These are phyloP conservation scores for Singerocomus inundabilis DNA, from an alignment of 1,284 basidiomycete species.

Conservation along the genomic window DNA sequence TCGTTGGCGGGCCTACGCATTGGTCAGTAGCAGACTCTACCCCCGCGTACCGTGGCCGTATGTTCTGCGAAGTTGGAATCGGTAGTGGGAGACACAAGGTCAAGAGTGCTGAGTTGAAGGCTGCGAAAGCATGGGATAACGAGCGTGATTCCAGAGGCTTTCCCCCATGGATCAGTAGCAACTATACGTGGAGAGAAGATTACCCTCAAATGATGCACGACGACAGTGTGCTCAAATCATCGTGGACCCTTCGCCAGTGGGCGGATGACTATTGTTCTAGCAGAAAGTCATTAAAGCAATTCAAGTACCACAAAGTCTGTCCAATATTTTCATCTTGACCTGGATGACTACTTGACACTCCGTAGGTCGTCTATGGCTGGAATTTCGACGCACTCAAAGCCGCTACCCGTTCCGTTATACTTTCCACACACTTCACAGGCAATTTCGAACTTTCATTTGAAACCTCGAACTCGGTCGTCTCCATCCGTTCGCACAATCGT, in stretches of 20 bases:
- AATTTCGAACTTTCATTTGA: conserved; percentile 50
- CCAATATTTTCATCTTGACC: neutral
- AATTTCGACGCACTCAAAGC: conserved; percentile 53
- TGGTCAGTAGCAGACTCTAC: conserved; percentile 53
- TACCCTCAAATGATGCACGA: conserved; percentile 27
- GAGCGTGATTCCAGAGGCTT: conserved; percentile 36
- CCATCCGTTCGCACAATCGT: conserved; percentile 59
- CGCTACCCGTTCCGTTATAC: conserved; percentile 53
- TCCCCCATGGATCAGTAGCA: conserved; percentile 43
- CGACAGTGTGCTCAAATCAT: conserved; percentile 41
- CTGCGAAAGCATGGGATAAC: conserved; percentile 33
- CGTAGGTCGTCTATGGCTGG: conserved; percentile 67
- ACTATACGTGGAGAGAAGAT: conserved; percentile 25
- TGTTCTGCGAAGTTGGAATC: conserved; percentile 48
- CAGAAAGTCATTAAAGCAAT: conserved; percentile 60
- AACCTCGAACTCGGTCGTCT: conserved; percentile 43
- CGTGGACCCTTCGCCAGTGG: conserved; percentile 62
- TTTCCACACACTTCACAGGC: conserved; percentile 52
- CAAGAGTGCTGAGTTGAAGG: conserved; percentile 31
- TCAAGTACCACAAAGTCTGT: conserved; percentile 57
- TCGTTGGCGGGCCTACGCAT: conserved; percentile 39
- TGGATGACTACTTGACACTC: neutral
- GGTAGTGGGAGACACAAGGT: conserved; percentile 32
- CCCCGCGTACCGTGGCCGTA: conserved; percentile 55
- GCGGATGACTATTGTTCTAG: conserved; percentile 68